These are phyloP conservation scores for Trypethelium eluteriae DNA, from an alignment of 495 filamentous ascomycete genomes.

Conservation along the genomic window DNA sequence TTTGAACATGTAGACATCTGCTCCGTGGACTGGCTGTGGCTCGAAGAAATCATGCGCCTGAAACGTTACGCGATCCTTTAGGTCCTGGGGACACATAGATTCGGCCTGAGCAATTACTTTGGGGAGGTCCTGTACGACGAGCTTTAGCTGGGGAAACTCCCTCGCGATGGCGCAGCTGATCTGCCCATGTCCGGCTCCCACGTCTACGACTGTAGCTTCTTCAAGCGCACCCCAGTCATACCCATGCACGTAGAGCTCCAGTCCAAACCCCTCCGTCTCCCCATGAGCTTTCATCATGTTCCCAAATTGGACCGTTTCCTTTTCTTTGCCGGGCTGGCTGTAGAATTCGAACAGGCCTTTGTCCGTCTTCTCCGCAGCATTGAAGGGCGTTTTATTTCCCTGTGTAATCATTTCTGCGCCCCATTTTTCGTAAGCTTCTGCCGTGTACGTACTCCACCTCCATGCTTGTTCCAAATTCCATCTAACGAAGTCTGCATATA, in stretches of 20 bases:
- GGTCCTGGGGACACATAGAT: conserved; percentile 23
- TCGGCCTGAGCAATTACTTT: conserved; percentile 30
- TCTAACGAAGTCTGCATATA: not conserved
- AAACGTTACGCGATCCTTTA: conserved; percentile 15
- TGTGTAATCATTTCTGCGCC: not conserved
- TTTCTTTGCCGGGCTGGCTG: not conserved
- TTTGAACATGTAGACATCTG: conserved; percentile 18
- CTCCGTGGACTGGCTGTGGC: conserved; percentile 13
- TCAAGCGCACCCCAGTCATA: conserved; percentile 37
- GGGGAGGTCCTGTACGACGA: conserved; percentile 38
- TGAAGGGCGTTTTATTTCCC: not conserved
- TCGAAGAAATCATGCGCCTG: conserved; percentile 15
- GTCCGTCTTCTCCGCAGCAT: not conserved
- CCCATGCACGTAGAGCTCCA: not conserved
- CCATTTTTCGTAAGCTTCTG: conserved; percentile 5
- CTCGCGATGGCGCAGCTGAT: conserved; percentile 14
- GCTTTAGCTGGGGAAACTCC: conserved; percentile 32
- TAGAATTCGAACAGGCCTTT: not conserved
- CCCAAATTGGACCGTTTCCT: not conserved
- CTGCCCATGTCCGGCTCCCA: conserved; percentile 37
- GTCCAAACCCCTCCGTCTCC: not conserved
- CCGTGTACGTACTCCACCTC: not conserved
- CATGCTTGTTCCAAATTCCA: conserved; percentile 13
- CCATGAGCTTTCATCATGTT: not conserved
- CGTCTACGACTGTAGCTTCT: conserved; percentile 35